Evolutionary conservation across 306 rosid species (phyloP).

Genomic region (Vigna angularis): DNA sequence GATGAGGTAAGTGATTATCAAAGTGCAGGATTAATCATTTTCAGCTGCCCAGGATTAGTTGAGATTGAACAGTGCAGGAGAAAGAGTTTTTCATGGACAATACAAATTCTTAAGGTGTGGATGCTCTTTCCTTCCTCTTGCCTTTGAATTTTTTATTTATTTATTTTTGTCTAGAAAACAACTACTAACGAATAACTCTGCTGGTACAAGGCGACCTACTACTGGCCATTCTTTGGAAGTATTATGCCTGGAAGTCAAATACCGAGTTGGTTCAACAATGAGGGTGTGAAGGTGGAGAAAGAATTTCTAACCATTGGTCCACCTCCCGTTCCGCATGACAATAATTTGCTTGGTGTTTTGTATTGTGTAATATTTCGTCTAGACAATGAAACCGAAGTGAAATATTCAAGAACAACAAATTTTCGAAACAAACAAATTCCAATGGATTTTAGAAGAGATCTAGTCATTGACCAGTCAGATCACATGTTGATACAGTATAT

Average conservation of each 20-base stretch:
- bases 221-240: too few species aligned
- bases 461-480: not conserved
- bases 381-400: too few species aligned
- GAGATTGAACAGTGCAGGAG: not conserved
- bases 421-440: too few species aligned
- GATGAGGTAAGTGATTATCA: too few species aligned
- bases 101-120: not conserved
- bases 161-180: not conserved
- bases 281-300: not conserved
- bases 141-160: too few species aligned
- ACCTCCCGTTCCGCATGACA: not conserved
- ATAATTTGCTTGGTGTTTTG: not conserved
- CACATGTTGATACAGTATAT: not conserved
- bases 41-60: not conserved
- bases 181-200: not conserved
- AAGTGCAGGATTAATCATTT: not conserved
- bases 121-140: not conserved
- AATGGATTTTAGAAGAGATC: not conserved
- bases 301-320: not conserved
- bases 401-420: too few species aligned
- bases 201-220: too few species aligned
- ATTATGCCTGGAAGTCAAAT: not conserved
- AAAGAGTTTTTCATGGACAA: not conserved
- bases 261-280: not conserved
- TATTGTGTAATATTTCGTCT: not conserved